Conservation (phyloP, 805 yeast genomes). For the Sugiyamaella smithiae region DNA sequence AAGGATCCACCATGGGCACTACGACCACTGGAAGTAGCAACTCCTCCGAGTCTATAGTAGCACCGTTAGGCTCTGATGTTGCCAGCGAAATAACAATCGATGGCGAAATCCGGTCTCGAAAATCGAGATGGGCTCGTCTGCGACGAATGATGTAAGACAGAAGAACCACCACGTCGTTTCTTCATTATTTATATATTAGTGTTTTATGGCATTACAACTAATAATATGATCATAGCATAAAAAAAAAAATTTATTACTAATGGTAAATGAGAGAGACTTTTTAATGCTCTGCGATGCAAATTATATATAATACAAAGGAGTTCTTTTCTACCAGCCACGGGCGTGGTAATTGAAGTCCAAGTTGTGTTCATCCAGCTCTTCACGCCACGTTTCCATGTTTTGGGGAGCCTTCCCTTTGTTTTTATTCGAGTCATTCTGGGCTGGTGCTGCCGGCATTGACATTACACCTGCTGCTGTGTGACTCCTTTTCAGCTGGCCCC, state of each 20-base stretch:
- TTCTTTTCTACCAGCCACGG: conserved; percentile 39
- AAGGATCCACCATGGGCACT: background rate
- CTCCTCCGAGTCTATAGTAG: background rate
- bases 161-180: background rate
- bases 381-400: conserved; percentile 24
- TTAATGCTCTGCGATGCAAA: too few relatives aligned
- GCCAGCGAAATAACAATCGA: background rate
- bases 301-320: background rate
- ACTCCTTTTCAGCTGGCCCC: conserved; percentile 14
- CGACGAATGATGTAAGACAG: background rate
- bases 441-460: too few relatives aligned
- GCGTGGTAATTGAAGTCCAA: conserved; percentile 42
- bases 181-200: conserved; percentile 3
- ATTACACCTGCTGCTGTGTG: conserved; percentile 25
- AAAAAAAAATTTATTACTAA: too few relatives aligned
- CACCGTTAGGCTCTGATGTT: background rate
- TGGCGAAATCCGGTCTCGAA: background rate
- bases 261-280: too few relatives aligned
- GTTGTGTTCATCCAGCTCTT: conserved; percentile 28
- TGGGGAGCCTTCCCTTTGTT: conserved; percentile 8
- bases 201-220: too few relatives aligned
- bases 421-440: background rate
- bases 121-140: background rate
- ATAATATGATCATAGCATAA: too few relatives aligned
- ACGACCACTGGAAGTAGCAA: background rate